Evolutionary conservation across 2,329 filamentous ascomycete genomes (phyloP).

Genomic region (Beauveria asiatica): DNA sequence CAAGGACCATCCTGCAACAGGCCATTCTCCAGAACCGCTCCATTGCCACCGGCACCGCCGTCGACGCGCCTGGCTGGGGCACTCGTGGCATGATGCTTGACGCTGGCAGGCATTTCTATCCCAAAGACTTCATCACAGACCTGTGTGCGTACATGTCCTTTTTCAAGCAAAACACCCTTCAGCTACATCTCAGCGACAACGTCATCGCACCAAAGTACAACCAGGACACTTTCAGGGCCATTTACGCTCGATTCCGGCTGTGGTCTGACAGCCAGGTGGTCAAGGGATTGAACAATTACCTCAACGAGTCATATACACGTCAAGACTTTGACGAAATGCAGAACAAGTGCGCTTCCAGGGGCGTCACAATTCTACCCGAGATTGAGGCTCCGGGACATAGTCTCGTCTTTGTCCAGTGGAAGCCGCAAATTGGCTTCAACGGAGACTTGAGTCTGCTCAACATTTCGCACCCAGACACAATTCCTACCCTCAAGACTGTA

Average conservation of each 20-base stretch:
- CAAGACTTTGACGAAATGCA: conserved; percentile 45
- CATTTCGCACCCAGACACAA: conserved; percentile 37
- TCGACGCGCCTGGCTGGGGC: conserved; percentile 43
- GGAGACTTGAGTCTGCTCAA: conserved; percentile 39
- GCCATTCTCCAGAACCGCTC: conserved; percentile 30
- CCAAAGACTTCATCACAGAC: conserved; percentile 44
- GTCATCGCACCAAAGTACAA: conserved; percentile 40
- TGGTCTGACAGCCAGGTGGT: conserved; percentile 40
- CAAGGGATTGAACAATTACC: conserved; percentile 37
- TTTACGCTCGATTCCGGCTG: conserved; percentile 48
- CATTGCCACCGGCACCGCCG: conserved; percentile 32
- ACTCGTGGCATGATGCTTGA: conserved; percentile 44
- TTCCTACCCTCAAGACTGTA: conserved; percentile 40
- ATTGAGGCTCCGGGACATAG: conserved; percentile 52
- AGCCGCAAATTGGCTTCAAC: conserved; percentile 42
- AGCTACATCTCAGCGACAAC: conserved; percentile 51
- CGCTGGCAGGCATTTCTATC: conserved; percentile 47
- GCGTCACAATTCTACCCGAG: conserved; percentile 50
- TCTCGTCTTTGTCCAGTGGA: conserved; percentile 50
- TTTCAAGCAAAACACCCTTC: conserved; percentile 52
- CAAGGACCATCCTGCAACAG: conserved; percentile 44
- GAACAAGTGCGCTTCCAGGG: conserved; percentile 40
- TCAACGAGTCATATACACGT: conserved; percentile 47
- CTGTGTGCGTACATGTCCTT: conserved; percentile 52
- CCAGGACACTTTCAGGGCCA: conserved; percentile 35